Evolutionary conservation across 257 asterid species (phyloP).

Genomic region (Henckelia pumila): DNA sequence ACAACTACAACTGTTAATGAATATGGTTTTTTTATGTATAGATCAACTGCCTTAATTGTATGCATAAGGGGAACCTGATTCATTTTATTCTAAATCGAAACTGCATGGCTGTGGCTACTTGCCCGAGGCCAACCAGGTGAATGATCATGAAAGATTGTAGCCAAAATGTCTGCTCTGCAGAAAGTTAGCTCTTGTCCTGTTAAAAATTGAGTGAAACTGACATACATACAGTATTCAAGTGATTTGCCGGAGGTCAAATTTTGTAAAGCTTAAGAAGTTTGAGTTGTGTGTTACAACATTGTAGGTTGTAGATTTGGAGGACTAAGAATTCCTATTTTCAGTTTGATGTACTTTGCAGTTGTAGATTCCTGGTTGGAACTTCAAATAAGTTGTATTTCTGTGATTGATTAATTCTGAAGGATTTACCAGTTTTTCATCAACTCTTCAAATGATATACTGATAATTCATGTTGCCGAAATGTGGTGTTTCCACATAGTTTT

Average conservation of each 20-base stretch:
- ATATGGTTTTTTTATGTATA: neutral
- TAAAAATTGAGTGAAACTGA: too few species aligned
- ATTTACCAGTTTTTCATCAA: too few species aligned
- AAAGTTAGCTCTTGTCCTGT: neutral
- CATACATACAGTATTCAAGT: neutral
- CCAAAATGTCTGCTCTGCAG: slow-evolving; percentile 1
- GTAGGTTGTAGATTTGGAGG: too few species aligned
- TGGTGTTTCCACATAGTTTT: too few species aligned
- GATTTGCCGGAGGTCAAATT: slow-evolving; percentile 15
- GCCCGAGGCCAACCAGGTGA: neutral
- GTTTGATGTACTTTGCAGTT: too few species aligned
- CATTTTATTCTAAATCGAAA: neutral
- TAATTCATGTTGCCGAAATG: too few species aligned
- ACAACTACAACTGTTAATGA: neutral
- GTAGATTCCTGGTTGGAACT: too few species aligned
- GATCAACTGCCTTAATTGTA: too few species aligned
- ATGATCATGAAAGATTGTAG: neutral
- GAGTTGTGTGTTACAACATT: neutral
- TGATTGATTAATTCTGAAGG: too few species aligned
- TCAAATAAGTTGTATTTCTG: too few species aligned
- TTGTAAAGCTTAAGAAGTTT: neutral
- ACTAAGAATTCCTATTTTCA: too few species aligned
- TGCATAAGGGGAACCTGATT: neutral
- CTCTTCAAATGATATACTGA: too few species aligned
- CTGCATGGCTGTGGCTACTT: neutral